A percentile compares a stretch with the other conserved stretches of the same genome.
Conservation (phyloP, 768 basidiomycete species). For the Lactarius hengduanensis region DNA sequence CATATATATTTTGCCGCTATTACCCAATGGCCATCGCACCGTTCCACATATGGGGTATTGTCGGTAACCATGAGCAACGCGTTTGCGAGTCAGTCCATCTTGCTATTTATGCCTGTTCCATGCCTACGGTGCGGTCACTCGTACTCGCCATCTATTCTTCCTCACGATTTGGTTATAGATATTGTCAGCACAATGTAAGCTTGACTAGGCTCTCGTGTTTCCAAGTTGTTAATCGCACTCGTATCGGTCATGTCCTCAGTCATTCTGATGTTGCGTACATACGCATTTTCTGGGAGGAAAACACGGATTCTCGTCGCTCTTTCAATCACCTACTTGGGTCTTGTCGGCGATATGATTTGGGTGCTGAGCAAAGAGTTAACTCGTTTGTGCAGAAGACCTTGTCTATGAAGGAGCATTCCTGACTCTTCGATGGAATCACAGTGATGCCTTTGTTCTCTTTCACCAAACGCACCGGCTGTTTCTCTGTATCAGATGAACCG, state of each 20-base stretch:
- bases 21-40: slow-evolving; percentile 20
- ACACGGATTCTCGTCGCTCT: slow-evolving; percentile 13
- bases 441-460: slow-evolving; percentile 6
- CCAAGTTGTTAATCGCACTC: background rate
- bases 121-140: slow-evolving; percentile 18
- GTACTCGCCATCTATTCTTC: background rate
- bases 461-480: slow-evolving; percentile 8
- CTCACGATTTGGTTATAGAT: slow-evolving; percentile 7
- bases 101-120: slow-evolving; percentile 13
- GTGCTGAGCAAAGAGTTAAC: slow-evolving; percentile 8
- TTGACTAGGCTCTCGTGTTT: background rate
- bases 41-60: slow-evolving; percentile 20
- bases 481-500: background rate
- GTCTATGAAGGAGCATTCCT: background rate
- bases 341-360: slow-evolving; percentile 13
- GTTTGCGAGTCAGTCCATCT: slow-evolving; percentile 10
- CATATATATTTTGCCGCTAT: slow-evolving; percentile 27
- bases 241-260: slow-evolving; percentile 7
- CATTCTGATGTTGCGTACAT: slow-evolving; percentile 28
- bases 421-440: slow-evolving; percentile 6
- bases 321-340: background rate
- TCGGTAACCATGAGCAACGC: slow-evolving; percentile 3
- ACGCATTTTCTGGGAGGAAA: slow-evolving; percentile 23
- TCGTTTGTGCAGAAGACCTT: background rate
- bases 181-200: slow-evolving; percentile 23